These are phyloP conservation scores for Penicillium sp. DNA, from an alignment of 2,329 filamentous ascomycete species.

Conservation along the genomic window DNA sequence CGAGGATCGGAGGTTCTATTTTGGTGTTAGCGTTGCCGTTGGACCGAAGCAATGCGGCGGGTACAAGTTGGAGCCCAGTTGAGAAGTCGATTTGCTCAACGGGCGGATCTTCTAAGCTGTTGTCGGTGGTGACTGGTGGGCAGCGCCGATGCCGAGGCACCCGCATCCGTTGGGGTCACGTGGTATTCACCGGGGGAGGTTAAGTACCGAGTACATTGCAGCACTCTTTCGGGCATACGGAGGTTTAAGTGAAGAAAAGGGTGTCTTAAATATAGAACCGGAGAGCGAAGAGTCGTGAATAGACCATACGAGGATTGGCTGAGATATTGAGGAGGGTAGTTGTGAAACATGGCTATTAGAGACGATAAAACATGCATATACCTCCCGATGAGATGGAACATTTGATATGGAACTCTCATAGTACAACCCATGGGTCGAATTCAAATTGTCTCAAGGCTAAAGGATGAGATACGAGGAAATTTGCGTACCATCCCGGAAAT, in stretches of 20 bases:
- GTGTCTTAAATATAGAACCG: neutral
- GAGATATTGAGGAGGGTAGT: neutral
- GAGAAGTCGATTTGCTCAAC: neutral
- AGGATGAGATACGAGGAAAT: neutral
- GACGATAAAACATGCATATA: no score
- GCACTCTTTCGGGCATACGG: slow-evolving; percentile 8
- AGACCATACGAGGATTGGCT: neutral
- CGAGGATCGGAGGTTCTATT: slow-evolving; percentile 17
- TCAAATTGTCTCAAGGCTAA: neutral
- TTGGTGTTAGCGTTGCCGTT: slow-evolving; percentile 29
- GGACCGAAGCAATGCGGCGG: slow-evolving; percentile 18
- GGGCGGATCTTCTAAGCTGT: no score
- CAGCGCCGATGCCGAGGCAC: slow-evolving; percentile 16
- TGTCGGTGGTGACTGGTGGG: slow-evolving; percentile 9
- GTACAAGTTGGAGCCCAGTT: neutral
- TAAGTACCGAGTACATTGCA: slow-evolving; percentile 11
- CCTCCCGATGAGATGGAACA: no score
- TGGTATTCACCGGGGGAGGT: slow-evolving; percentile 1
- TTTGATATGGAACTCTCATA: no score
- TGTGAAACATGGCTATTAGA: neutral
- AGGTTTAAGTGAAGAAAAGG: neutral
- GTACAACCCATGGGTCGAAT: no score
- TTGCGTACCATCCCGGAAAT: no score
- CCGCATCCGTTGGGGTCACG: slow-evolving; percentile 12
- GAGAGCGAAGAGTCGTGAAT: neutral